These are phyloP conservation scores for Tremellales sp. DNA, from an alignment of 1,284 basidiomycete species.

Conservation along the genomic window DNA sequence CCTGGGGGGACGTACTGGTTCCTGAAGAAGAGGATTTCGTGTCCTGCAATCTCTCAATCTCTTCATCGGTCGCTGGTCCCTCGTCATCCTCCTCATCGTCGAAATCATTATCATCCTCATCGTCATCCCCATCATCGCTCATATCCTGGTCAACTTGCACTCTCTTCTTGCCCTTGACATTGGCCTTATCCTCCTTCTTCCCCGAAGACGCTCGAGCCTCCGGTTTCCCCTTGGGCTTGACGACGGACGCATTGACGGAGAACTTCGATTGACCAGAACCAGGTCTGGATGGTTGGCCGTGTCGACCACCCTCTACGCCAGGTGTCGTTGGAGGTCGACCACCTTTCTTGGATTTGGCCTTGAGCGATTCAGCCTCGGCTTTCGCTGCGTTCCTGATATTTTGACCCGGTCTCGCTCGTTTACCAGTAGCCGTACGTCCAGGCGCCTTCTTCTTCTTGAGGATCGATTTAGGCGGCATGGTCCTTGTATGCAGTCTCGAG, in stretches of 20 bases:
- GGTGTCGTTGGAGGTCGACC: no score
- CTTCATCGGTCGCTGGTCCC: constrained; percentile 25
- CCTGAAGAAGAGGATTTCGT: not conserved
- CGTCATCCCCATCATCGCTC: constrained; percentile 16
- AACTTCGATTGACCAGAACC: no score
- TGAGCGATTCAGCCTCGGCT: not conserved
- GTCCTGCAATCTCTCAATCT: constrained; percentile 24
- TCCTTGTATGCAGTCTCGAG: not conserved
- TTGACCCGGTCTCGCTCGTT: not conserved
- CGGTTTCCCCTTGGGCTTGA: no score
- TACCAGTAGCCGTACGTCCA: not conserved
- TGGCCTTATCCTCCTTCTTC: not conserved
- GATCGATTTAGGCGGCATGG: not conserved
- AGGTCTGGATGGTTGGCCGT: no score
- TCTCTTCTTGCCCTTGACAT: constrained; percentile 2
- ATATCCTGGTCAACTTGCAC: constrained; percentile 14
- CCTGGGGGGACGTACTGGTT: not conserved
- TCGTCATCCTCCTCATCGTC: constrained; percentile 11
- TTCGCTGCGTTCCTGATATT: not conserved
- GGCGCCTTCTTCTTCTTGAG: not conserved
- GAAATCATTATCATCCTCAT: constrained; percentile 14
- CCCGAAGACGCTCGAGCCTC: no score
- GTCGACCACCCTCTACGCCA: no score
- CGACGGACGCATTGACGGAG: no score
- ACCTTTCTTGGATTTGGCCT: not conserved